Base-by-base conservation (phyloP, 225 moss, liverwort and hornwort genomes). In the Pseudoscleropodium purum region DNA sequence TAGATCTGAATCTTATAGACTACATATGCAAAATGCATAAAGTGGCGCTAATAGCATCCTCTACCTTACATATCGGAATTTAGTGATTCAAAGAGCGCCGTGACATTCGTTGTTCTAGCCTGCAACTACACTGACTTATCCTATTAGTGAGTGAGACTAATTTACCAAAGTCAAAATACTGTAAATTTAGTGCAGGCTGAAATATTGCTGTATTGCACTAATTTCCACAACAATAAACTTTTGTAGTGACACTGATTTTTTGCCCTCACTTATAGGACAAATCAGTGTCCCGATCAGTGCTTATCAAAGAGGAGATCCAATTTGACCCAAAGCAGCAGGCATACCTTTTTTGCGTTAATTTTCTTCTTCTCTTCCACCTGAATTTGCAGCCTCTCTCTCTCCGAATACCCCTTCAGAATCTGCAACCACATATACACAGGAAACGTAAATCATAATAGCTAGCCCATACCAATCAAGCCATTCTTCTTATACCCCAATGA, bases 361-460 rank as follows among this genome's bases (percentile, higher is more conserved):
- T 91, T 95, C 75, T 86, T 93, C 73, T 78, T 78, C 92, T 95
- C 94, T 80, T 93, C 92, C 4, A 12, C 76, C 76, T 80, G 87
- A 72, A 95, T 92, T 67, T 86, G 84, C 70, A 33, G 77, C n/a
- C 41, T 91, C 67, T 95, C 93, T 83, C 75, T 89, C 82, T 86
- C 88, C 87, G 77, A 89, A 34, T 26, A 76, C 21, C 18, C 66
- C 84, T 92, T 92, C 64, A 85, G 68, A 39, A 92, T 61, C 94
- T 94, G 94, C 62, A 76, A 76, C 41, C 75, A 85, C 84, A 86
- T 68, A 84, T 16, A 39, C 72, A 68, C 84, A 81, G 65, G 15
- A 43, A 88, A 81, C 36, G n/a, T 86, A 69, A 92, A 82, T 56
- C 56, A 79, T 9, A 79, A 79, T n/a, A 77, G 62, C 89, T 59